These are phyloP conservation scores for Salvia miltiorrhiza DNA, from an alignment of 257 asterid species.

Conservation along the genomic window DNA sequence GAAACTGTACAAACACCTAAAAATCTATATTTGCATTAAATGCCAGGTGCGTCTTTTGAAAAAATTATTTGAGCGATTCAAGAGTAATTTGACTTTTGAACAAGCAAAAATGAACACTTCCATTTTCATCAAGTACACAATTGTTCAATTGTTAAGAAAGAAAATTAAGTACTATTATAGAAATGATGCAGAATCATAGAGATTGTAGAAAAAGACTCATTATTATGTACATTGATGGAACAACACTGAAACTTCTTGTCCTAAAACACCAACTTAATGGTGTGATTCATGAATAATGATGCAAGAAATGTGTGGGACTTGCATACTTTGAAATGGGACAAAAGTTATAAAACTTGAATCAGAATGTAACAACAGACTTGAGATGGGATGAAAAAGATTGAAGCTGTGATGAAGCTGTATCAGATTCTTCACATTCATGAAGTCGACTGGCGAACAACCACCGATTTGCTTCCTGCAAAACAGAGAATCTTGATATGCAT, in stretches of 20 bases:
- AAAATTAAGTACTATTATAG: no score
- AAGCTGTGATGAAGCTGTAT: slow-evolving; percentile 40
- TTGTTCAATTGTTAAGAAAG: no score
- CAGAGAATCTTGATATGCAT: neutral
- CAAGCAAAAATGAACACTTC: no score
- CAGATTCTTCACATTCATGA: slow-evolving; percentile 42
- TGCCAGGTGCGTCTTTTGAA: no score
- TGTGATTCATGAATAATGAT: neutral
- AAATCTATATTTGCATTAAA: no score
- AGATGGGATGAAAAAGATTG: slow-evolving; percentile 27
- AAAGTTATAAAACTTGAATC: neutral
- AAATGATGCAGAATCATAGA: neutral
- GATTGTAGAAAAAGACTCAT: neutral
- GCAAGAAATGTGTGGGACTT: neutral
- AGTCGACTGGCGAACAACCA: slow-evolving; percentile 32
- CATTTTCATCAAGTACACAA: no score
- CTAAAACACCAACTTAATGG: neutral
- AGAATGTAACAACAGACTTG: slow-evolving; percentile 33
- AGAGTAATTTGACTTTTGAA: no score
- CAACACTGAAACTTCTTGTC: no score
- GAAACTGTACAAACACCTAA: no score
- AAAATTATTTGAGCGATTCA: no score
- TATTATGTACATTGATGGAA: slow-evolving; percentile 4
- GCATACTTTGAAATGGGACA: neutral
- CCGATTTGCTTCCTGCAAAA: slow-evolving; percentile 37